phyloP scores from a whole-genome alignment of 768 basidiomycete genomes.

The Termitomyces sp. region DNA sequence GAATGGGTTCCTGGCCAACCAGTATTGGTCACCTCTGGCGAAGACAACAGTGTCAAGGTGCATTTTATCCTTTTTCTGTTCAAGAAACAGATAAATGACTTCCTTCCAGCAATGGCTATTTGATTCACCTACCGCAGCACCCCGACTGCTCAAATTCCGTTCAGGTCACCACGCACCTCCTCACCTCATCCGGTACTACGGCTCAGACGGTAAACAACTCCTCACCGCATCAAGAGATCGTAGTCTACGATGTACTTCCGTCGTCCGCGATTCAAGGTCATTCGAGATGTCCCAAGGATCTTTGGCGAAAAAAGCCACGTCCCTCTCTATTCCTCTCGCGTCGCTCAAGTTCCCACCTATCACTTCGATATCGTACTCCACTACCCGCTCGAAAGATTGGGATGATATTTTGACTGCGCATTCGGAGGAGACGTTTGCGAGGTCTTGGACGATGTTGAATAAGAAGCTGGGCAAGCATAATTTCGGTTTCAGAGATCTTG shows the following conservation, averaged over 20 bases:
- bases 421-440: constrained; percentile 72
- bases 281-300: constrained; percentile 96
- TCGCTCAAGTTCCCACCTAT: constrained; percentile 85
- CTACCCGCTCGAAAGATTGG: constrained; percentile 89
- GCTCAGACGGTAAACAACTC: constrained; percentile 94
- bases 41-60: constrained; percentile 96
- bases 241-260: constrained; percentile 83
- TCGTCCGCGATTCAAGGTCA: constrained; percentile 92
- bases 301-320: constrained; percentile 74
- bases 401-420: constrained; percentile 95
- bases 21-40: constrained; percentile 82
- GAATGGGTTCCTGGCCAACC: constrained; percentile 96
- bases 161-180: constrained; percentile 92
- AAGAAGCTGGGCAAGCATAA: constrained; percentile 79
- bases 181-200: constrained; percentile 90
- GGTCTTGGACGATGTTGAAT: constrained; percentile 85
- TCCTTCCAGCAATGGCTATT: constrained; percentile 90
- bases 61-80: not conserved
- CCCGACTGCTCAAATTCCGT: constrained; percentile 86
- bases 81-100: not conserved
- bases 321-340: constrained; percentile 71
- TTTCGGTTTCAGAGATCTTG: constrained; percentile 53
- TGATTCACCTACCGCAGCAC: constrained; percentile 84
- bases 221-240: constrained; percentile 88
- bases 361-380: constrained; percentile 73